Evolutionary conservation across 805 yeast species (phyloP).

Genomic region (Kuraishia ogatae): DNA sequence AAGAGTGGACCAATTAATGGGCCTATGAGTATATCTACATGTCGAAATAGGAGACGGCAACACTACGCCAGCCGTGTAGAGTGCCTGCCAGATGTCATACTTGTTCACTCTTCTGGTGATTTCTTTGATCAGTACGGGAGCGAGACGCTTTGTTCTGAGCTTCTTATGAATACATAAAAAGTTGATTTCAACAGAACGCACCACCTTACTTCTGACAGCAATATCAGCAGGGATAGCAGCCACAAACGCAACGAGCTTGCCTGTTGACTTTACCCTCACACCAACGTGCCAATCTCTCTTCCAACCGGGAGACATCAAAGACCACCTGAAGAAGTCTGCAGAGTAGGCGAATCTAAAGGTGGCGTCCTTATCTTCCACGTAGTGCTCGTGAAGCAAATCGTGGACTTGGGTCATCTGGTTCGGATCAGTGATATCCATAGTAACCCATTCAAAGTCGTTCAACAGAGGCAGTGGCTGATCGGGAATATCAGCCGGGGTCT

Average conservation of each 20-base stretch:
- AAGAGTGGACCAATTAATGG: conserved; percentile 84
- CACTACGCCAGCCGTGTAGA: conserved; percentile 87
- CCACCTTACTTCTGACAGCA: conserved; percentile 36
- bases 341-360: conserved; percentile 88
- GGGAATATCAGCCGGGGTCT: conserved; percentile 67
- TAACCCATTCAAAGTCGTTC: conserved; percentile 83
- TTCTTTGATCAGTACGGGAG: conserved; percentile 91
- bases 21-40: conserved; percentile 88
- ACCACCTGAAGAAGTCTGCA: conserved; percentile 82
- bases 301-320: conserved; percentile 92
- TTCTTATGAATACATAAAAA: conserved; percentile 93
- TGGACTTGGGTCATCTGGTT: conserved; percentile 69
- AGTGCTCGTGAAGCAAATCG: conserved; percentile 74
- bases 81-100: conserved; percentile 86
- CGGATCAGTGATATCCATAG: conserved; percentile 51
- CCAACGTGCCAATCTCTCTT: conserved; percentile 85
- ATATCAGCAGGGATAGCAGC: conserved; percentile 79
- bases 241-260: conserved; percentile 84
- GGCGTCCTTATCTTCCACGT: conserved; percentile 91
- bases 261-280: conserved; percentile 71
- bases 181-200: conserved; percentile 80
- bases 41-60: conserved; percentile 89
- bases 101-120: conserved; percentile 88
- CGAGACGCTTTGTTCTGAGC: conserved; percentile 83
- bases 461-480: conserved; percentile 63